phyloP scores from a whole-genome alignment of 225 moss, liverwort and hornwort species.

The Thuidium tamariscinum region DNA sequence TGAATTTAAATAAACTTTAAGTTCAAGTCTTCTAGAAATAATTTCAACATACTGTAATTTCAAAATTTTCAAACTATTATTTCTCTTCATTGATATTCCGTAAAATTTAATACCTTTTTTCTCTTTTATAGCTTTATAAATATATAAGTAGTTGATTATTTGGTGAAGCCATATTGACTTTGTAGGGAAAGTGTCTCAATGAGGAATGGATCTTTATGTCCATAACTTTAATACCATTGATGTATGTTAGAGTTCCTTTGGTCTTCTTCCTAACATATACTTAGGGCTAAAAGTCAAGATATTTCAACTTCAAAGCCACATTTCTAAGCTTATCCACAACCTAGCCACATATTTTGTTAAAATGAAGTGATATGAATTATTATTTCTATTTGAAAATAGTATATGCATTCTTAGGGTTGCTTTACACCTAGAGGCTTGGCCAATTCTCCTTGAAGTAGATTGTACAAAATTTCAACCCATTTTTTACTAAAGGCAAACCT shows the following conservation, averaged over 20 bases:
- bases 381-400: too few species aligned
- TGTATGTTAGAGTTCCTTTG: fast-evolving
- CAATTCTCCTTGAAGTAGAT: too few species aligned
- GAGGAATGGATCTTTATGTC: too few species aligned
- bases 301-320: fast-evolving
- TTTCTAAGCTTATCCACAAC: fast-evolving
- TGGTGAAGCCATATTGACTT: too few species aligned
- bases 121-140: fast-evolving
- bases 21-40: neutral
- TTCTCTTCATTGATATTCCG: fast-evolving
- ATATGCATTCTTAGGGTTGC: too few species aligned
- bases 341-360: fast-evolving
- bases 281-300: fast-evolving
- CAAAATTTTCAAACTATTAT: fast-evolving
- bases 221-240: fast-evolving
- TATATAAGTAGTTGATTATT: neutral
- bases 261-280: fast-evolving
- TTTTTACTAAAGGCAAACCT: too few species aligned
- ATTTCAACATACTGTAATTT: neutral
- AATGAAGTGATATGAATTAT: neutral
- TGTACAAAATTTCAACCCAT: too few species aligned
- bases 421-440: too few species aligned
- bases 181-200: fast-evolving
- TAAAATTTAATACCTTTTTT: neutral
- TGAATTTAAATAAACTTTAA: neutral